These are phyloP conservation scores for Yamadazyma scolyti DNA, from an alignment of 805 yeast genomes.

Conservation along the genomic window DNA sequence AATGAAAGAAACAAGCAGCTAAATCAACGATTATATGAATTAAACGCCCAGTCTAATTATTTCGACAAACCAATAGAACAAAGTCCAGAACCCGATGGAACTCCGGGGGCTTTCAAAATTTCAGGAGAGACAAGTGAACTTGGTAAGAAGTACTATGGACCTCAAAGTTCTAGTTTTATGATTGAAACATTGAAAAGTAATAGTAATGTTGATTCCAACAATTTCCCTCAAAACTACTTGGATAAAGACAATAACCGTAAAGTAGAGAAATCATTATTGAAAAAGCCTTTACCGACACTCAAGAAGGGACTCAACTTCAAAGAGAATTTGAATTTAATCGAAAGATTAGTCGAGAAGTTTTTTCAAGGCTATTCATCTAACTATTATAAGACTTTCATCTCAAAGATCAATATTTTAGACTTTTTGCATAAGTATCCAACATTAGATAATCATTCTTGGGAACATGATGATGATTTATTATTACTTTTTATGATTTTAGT, in stretches of 20 bases:
- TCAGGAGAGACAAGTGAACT: constrained; percentile 36
- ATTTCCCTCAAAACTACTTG: constrained; percentile 8
- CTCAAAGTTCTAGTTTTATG: constrained; percentile 48
- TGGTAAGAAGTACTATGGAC: constrained; percentile 48
- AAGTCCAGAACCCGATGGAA: background rate
- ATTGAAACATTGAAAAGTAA: constrained; percentile 28
- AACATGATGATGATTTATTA: constrained; percentile 46
- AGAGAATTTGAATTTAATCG: constrained; percentile 30
- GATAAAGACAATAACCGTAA: constrained; percentile 9
- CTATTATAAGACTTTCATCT: constrained; percentile 40
- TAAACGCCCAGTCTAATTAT: constrained; percentile 7
- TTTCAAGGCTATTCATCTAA: constrained; percentile 30
- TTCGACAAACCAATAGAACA: constrained; percentile 1
- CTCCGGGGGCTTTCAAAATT: constrained; percentile 12
- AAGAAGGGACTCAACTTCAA: constrained; percentile 4
- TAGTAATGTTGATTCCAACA: background rate
- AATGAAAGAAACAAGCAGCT: constrained; percentile 12
- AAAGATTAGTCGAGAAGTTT: constrained; percentile 36
- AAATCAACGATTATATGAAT: constrained; percentile 5
- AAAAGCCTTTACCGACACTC: constrained; percentile 28
- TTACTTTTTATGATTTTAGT: constrained; percentile 43
- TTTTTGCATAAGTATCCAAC: constrained; percentile 34
- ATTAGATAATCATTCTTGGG: constrained; percentile 38
- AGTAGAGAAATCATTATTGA: constrained; percentile 17
- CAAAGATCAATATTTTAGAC: constrained; percentile 25